A percentile compares a stretch with the other conserved stretches of the same genome.
Conservation (phyloP, 805 yeast genomes). For the Candida golubevii region DNA sequence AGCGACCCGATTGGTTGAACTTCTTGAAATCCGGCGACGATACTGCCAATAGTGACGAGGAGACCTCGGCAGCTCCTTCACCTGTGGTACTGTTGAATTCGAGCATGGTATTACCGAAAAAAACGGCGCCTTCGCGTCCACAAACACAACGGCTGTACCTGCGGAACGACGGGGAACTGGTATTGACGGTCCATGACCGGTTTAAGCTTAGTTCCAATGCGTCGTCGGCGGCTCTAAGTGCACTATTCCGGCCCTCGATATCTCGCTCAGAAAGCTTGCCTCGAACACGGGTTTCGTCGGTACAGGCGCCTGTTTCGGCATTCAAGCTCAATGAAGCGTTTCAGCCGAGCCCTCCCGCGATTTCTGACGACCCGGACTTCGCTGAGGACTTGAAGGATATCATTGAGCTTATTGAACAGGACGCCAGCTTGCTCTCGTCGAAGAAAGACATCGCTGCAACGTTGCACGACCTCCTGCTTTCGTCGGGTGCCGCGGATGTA, state of each 20-base stretch:
- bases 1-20: constrained; percentile 50
- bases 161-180: constrained; percentile 14
- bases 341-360: neutral
- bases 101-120: constrained; percentile 7
- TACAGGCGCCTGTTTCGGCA: neutral
- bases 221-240: constrained; percentile 45
- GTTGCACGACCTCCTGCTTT: constrained; percentile 54
- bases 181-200: constrained; percentile 2
- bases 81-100: neutral
- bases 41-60: constrained; percentile 5
- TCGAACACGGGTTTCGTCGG: constrained; percentile 2
- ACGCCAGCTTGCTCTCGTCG: constrained; percentile 25
- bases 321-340: neutral
- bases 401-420: constrained; percentile 44
- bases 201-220: constrained; percentile 38
- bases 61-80: constrained; percentile 8
- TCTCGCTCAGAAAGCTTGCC: constrained; percentile 38
- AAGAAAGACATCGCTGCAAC: constrained; percentile 45
- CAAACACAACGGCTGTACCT: constrained; percentile 5
- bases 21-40: constrained; percentile 12
- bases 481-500: constrained; percentile 29
- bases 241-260: constrained; percentile 37
- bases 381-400: constrained; percentile 46
- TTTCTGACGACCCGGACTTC: constrained; percentile 18
- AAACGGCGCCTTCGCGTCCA: neutral